These are phyloP conservation scores for Penicillium concentricum DNA, from an alignment of 2,329 filamentous ascomycete species.

Conservation along the genomic window DNA sequence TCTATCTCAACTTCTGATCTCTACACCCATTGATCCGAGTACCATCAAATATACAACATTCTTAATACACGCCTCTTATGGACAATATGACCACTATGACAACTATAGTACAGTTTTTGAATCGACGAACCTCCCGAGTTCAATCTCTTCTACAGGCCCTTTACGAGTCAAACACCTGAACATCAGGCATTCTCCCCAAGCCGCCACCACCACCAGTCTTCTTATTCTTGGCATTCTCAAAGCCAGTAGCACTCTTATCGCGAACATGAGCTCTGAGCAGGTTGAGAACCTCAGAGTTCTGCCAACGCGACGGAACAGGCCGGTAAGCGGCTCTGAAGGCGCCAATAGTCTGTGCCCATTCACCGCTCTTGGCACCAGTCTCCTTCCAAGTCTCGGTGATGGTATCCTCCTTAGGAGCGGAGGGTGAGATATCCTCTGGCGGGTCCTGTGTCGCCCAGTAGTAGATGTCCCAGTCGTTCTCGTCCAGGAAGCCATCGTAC, in stretches of 20 bases:
- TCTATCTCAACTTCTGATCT: not conserved
- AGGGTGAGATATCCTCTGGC: constrained; percentile 50
- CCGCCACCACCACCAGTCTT: constrained; percentile 40
- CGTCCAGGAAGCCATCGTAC: constrained; percentile 92
- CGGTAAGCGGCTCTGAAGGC: constrained; percentile 92
- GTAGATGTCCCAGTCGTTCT: constrained; percentile 99
- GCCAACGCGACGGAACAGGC: constrained; percentile 84
- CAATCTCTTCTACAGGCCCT: not conserved
- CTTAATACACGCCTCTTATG: not conserved
- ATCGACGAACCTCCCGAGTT: not conserved
- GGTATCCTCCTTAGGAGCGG: constrained; percentile 34
- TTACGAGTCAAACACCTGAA: constrained; percentile 42
- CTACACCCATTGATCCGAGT: not conserved
- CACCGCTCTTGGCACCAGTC: constrained; percentile 60
- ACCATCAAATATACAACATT: constrained; percentile 8
- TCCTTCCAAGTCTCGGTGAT: constrained; percentile 51
- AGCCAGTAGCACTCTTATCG: constrained; percentile 58
- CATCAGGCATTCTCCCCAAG: constrained; percentile 50
- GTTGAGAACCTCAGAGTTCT: constrained; percentile 72
- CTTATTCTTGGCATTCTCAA: constrained; percentile 40
- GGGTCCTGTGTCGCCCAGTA: constrained; percentile 96
- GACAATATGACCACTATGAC: not conserved
- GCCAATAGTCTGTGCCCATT: constrained; percentile 96
- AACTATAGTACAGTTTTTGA: constrained; percentile 12
- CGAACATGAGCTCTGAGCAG: constrained; percentile 80